phyloP scores from a whole-genome alignment of 495 filamentous ascomycete genomes.

The Neurospora pannonica region DNA sequence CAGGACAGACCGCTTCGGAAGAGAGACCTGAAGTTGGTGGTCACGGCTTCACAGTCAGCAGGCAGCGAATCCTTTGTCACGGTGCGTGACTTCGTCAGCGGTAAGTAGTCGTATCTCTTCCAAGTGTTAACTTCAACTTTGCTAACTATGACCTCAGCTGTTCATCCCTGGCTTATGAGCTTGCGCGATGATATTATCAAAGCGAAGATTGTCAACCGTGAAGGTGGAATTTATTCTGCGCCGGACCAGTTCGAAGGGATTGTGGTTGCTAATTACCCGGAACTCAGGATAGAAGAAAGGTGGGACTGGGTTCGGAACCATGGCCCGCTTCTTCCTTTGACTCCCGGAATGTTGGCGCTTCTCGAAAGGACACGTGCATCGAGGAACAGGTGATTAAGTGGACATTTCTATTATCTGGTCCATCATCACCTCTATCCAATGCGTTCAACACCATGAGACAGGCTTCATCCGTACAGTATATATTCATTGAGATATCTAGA shows the following conservation, averaged over 20 bases:
- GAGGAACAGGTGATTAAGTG: too few relatives aligned
- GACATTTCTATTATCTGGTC: too few relatives aligned
- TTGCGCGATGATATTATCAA: slow-evolving; percentile 1
- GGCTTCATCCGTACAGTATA: background rate
- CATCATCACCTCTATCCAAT: background rate
- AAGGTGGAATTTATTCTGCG: too few relatives aligned
- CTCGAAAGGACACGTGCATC: too few relatives aligned
- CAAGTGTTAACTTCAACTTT: background rate
- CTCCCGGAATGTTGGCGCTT: too few relatives aligned
- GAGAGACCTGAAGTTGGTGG: background rate
- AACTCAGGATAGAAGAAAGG: slow-evolving; percentile 2
- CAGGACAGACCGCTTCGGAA: slow-evolving; percentile 4
- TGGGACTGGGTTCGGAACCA: background rate
- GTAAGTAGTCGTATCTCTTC: background rate
- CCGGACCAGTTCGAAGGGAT: too few relatives aligned
- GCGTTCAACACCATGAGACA: too few relatives aligned
- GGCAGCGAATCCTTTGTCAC: slow-evolving; percentile 2
- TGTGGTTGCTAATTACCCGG: too few relatives aligned
- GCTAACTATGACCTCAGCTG: background rate
- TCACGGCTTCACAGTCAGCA: too few relatives aligned
- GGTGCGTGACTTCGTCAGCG: slow-evolving; percentile 3
- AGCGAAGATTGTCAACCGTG: background rate
- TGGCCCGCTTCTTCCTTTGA: too few relatives aligned
- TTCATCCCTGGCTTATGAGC: slow-evolving; percentile 10
- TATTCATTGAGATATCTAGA: background rate